These are phyloP conservation scores for Lactarius akahatsu DNA, from an alignment of 768 basidiomycete species.

Conservation along the genomic window DNA sequence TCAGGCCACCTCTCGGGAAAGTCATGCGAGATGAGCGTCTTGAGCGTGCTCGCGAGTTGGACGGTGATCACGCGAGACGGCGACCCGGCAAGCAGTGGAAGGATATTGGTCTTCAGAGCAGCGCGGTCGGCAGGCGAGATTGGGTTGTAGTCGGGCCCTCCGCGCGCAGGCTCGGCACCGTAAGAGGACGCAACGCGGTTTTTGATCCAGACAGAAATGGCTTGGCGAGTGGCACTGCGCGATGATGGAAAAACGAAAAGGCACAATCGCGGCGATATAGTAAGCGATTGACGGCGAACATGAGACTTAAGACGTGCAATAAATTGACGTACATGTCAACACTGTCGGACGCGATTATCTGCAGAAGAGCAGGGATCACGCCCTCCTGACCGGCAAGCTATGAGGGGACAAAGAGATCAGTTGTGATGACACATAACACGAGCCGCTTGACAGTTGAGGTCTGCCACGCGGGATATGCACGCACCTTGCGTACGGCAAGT, in stretches of 20 bases:
- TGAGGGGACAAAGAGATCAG: conserved; percentile 23
- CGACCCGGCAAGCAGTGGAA: conserved; percentile 67
- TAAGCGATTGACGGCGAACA: conserved; percentile 2
- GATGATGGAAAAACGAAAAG: conserved; percentile 21
- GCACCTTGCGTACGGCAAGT: conserved; percentile 83
- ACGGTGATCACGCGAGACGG: conserved; percentile 67
- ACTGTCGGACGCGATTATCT: conserved; percentile 77
- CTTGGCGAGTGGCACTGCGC: conserved; percentile 74
- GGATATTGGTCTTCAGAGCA: conserved; percentile 64
- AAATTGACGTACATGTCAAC: conserved; percentile 67
- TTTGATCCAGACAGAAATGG: conserved; percentile 86
- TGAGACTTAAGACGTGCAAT: background rate
- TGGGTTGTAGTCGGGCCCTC: conserved; percentile 59
- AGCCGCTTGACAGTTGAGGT: conserved; percentile 3
- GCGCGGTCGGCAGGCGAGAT: conserved; percentile 70
- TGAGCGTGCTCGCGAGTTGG: conserved; percentile 73
- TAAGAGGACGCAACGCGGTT: conserved; percentile 79
- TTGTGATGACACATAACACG: conserved; percentile 3
- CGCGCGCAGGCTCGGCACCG: conserved; percentile 43
- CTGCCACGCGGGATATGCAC: conserved; percentile 16
- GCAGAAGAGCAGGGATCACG: conserved; percentile 77
- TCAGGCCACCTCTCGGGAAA: conserved; percentile 76
- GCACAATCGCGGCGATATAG: background rate
- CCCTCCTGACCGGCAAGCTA: conserved; percentile 81
- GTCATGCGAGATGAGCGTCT: conserved; percentile 71